Evolutionary conservation across 257 asterid species (phyloP).

Genomic region (Echium plantagineum): DNA sequence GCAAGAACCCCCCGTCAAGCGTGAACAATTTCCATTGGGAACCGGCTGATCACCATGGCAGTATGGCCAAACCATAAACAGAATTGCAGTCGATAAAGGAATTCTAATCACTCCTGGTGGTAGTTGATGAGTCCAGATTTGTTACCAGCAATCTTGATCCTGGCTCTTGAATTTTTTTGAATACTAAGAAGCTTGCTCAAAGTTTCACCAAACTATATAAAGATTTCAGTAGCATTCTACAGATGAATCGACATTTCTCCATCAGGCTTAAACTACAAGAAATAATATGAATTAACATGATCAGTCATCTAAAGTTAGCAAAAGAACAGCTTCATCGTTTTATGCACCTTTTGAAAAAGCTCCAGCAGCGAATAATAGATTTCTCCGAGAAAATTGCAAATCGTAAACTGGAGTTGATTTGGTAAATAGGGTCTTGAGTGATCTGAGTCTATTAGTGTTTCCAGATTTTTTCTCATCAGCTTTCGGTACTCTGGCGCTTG

Average conservation of each 20-base stretch:
- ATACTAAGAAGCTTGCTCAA: not conserved
- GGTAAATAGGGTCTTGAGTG: conserved; percentile 63
- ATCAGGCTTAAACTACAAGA: not conserved
- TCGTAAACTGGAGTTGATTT: conserved; percentile 48
- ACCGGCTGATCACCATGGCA: too few relatives aligned
- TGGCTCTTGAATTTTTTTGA: too few relatives aligned
- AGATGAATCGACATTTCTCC: not conserved
- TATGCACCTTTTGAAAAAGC: conserved; percentile 34
- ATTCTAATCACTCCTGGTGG: too few relatives aligned
- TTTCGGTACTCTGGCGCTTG: conserved; percentile 60
- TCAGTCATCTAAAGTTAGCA: not conserved
- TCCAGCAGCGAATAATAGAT: conserved; percentile 57
- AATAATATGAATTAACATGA: too few relatives aligned
- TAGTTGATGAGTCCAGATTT: too few relatives aligned
- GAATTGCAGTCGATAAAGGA: too few relatives aligned
- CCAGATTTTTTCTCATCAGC: conserved; percentile 75
- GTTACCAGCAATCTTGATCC: too few relatives aligned
- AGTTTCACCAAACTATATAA: too few relatives aligned
- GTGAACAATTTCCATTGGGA: too few relatives aligned
- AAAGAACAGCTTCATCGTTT: not conserved
- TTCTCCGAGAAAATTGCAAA: conserved; percentile 53
- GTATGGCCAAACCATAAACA: too few relatives aligned
- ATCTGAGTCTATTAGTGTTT: conserved; percentile 54
- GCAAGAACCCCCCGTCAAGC: too few relatives aligned
- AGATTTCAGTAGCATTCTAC: not conserved